Conservation (phyloP, 2,329 filamentous ascomycete species). For the Colletotrichum sp. region DNA sequence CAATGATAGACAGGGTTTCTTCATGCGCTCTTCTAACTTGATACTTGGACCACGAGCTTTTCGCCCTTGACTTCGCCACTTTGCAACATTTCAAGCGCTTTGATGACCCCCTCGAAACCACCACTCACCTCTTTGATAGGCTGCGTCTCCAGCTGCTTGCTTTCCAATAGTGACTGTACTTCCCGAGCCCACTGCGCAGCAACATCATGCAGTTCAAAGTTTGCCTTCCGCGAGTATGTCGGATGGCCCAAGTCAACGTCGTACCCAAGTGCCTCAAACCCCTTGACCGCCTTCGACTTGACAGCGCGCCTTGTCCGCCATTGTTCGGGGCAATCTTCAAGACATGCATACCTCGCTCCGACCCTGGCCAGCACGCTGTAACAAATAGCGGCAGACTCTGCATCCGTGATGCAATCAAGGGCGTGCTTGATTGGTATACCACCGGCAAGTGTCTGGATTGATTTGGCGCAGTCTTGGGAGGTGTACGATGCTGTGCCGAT, state of each 20-base stretch:
- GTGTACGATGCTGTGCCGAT: neutral
- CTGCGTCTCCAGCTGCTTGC: neutral
- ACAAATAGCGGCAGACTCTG: slow-evolving; percentile 21
- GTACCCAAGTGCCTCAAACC: slow-evolving; percentile 18
- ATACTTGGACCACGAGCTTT: neutral
- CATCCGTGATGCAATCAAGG: neutral
- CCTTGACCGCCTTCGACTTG: slow-evolving; percentile 25
- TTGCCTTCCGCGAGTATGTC: neutral
- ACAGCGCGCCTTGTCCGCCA: slow-evolving; percentile 29
- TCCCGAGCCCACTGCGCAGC: slow-evolving; percentile 11
- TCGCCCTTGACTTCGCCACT: neutral
- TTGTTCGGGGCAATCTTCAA: slow-evolving; percentile 26
- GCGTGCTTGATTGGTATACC: neutral
- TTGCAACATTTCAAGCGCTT: neutral
- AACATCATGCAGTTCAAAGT: neutral
- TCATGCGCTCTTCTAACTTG: neutral
- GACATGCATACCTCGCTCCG: slow-evolving; percentile 35
- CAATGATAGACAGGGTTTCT: neutral
- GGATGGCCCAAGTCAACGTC: neutral
- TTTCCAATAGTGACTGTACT: slow-evolving; percentile 12
- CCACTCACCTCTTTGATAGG: neutral
- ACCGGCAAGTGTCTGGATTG: neutral
- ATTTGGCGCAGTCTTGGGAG: neutral
- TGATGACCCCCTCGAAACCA: neutral
- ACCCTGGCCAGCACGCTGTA: slow-evolving; percentile 29